Conservation (phyloP, 805 yeast genomes). For the Metschnikowia drakensbergensis region DNA sequence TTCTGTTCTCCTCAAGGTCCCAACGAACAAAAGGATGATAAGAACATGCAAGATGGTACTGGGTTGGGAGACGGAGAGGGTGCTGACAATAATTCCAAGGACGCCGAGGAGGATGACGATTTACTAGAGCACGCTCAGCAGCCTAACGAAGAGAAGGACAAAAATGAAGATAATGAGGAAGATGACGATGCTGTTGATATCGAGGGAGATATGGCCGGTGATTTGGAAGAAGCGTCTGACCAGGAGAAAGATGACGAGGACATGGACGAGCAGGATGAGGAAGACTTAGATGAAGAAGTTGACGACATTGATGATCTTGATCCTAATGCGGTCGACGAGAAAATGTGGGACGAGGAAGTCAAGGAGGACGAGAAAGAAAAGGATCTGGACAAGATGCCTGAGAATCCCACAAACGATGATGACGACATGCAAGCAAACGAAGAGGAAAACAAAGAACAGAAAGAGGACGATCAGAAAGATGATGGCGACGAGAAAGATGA, state of each 20-base stretch:
- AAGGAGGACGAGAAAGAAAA: slow-evolving; percentile 75
- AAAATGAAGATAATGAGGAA: slow-evolving; percentile 59
- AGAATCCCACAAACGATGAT: slow-evolving; percentile 48
- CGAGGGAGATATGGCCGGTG: slow-evolving; percentile 97
- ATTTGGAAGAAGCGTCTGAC: slow-evolving; percentile 72
- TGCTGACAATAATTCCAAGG: slow-evolving; percentile 73
- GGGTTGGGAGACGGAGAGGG: slow-evolving; percentile 94
- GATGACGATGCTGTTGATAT: slow-evolving; percentile 89
- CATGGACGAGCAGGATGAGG: slow-evolving; percentile 39
- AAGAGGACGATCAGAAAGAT: slow-evolving; percentile 25
- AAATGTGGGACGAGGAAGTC: slow-evolving; percentile 96
- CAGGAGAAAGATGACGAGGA: slow-evolving; percentile 54
- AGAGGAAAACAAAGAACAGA: slow-evolving; percentile 38
- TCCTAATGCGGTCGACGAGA: slow-evolving; percentile 93
- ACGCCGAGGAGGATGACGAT: slow-evolving; percentile 89
- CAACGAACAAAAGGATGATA: slow-evolving; percentile 54
- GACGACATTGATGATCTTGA: slow-evolving; percentile 88
- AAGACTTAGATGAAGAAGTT: slow-evolving; percentile 82
- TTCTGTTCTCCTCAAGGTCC: slow-evolving; percentile 91
- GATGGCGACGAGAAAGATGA: slow-evolving; percentile 36
- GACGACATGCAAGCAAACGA: slow-evolving; percentile 47
- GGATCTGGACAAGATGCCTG: slow-evolving; percentile 68
- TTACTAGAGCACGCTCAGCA: slow-evolving; percentile 72
- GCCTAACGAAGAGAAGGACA: slow-evolving; percentile 64
- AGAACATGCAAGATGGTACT: slow-evolving; percentile 76